Conservation (phyloP, 1,284 basidiomycete species). For the Cerrena zonata region DNA sequence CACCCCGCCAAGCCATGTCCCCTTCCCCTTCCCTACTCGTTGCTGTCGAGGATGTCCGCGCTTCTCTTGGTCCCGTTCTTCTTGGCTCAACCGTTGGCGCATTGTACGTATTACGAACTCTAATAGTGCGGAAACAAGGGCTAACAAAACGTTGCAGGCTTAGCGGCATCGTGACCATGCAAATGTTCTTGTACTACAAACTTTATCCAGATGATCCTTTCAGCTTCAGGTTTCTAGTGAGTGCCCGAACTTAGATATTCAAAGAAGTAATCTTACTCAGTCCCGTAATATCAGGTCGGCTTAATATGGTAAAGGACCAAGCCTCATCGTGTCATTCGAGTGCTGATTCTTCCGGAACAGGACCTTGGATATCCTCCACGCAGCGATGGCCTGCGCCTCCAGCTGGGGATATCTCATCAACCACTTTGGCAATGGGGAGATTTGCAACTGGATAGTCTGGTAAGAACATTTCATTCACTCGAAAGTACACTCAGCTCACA, state of each 20-base stretch:
- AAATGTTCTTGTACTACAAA: constrained; percentile 15
- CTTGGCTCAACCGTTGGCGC: constrained; percentile 1
- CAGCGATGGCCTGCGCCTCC: constrained; percentile 4
- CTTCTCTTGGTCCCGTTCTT: constrained; percentile 4
- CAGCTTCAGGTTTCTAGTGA: constrained; percentile 13
- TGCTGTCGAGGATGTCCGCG: background rate
- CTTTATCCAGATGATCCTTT: constrained; percentile 15
- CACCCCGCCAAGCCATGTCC: no score
- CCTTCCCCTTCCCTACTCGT: background rate
- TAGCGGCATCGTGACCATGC: constrained; percentile 20
- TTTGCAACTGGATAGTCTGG: constrained; percentile 3
- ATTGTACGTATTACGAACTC: constrained; percentile 4
- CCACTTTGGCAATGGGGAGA: background rate
- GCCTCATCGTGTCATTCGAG: no score
- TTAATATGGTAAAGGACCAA: background rate
- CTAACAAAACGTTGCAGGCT: constrained; percentile 9
- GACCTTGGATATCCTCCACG: constrained; percentile 4
- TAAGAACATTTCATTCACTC: background rate
- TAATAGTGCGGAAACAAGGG: no score
- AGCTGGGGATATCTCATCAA: constrained; percentile 5
- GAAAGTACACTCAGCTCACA: background rate
- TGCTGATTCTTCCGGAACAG: constrained; percentile 10
- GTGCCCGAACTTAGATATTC: background rate
- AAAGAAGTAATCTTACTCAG: background rate
- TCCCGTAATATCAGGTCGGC: background rate